Conservation (phyloP, 2,329 filamentous ascomycete species). For the Neonectria magnoliae region DNA sequence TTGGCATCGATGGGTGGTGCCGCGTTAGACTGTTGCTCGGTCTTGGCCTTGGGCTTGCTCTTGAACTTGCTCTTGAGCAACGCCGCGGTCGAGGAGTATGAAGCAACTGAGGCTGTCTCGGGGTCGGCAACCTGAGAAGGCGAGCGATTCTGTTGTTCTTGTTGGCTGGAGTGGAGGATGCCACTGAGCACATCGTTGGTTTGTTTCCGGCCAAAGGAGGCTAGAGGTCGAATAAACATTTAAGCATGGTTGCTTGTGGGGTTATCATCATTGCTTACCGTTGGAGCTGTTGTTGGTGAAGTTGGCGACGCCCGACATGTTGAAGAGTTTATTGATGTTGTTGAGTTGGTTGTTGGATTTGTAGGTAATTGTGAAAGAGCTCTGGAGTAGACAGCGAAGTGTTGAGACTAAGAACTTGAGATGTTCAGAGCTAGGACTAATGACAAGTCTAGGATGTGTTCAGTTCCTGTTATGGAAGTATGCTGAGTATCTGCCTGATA, state of each 20-base stretch:
- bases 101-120: constrained; percentile 41
- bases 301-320: constrained; percentile 24
- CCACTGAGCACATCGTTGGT: constrained; percentile 5
- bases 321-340: constrained; percentile 21
- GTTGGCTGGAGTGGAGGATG: constrained; percentile 2
- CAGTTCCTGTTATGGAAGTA: constrained; percentile 3
- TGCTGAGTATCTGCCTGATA: constrained; percentile 23
- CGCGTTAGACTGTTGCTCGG: constrained; percentile 14
- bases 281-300: constrained; percentile 20
- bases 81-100: constrained; percentile 39
- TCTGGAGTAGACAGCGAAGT: not conserved
- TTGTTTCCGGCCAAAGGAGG: constrained; percentile 22
- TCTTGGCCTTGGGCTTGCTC: constrained; percentile 22
- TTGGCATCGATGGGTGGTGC: constrained; percentile 32
- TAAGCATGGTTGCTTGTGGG: not conserved
- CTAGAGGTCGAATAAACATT: constrained; percentile 25
- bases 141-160: not conserved
- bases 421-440: not conserved
- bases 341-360: not conserved
- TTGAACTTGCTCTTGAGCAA: constrained; percentile 38
- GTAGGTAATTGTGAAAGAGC: constrained; percentile 6
- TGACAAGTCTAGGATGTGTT: not conserved
- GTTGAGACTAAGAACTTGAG: constrained; percentile 12
- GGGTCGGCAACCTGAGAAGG: constrained; percentile 26
- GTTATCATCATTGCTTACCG: constrained; percentile 26